Base-by-base conservation (phyloP, 1,139 yeast genomes). In the Debaryomyces robertsiae region DNA sequence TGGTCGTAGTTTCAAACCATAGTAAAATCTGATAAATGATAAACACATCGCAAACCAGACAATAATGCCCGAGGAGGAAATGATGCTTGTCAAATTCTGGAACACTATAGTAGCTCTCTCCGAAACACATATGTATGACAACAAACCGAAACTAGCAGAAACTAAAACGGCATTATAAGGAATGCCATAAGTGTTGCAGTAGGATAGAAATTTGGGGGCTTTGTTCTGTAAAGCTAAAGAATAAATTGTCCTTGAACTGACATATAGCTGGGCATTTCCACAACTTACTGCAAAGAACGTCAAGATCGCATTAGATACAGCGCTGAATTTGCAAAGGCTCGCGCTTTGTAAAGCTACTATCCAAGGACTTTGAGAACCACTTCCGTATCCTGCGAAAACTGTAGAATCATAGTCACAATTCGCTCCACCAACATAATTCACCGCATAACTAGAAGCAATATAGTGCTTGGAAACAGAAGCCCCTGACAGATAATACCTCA, bases 11-110 rank as follows among this genome's bases (percentile, higher is more conserved):
- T 79, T 71, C 45, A 88, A 64, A 0, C 91, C 95, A 50, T 75
- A 75, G 59, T 76, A 83, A 53, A 86, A 88, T 40, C 96, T 63
- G 24, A 86, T 63, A 54, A 75, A 88, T 2, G 93, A 76, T 13
- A 86, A 60, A 50, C 89, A 82, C 85, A 88, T 84, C 4, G 91
- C 87, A 43, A 82, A 78, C 95, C 95, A 88, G 38, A 84, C 86
- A 25, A 87, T 60, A 40, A 86, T 74, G 1, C 89, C 88, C 0
- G 91, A 76, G 1, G 89, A 77, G 0, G 90, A 80, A 44, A 84
- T 80, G 28, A 85, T 68, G 49, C 79, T 75, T 7, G 84, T 75
- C 43, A 86, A 66, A 54, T 82, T 75, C 49, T 79, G 83, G 50
- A 86, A 85, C 2, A 84, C 85, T n/a, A 68, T 63, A 7, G 85